Base-by-base conservation (phyloP, 306 rosid genomes). In the Quercus cerris region DNA sequence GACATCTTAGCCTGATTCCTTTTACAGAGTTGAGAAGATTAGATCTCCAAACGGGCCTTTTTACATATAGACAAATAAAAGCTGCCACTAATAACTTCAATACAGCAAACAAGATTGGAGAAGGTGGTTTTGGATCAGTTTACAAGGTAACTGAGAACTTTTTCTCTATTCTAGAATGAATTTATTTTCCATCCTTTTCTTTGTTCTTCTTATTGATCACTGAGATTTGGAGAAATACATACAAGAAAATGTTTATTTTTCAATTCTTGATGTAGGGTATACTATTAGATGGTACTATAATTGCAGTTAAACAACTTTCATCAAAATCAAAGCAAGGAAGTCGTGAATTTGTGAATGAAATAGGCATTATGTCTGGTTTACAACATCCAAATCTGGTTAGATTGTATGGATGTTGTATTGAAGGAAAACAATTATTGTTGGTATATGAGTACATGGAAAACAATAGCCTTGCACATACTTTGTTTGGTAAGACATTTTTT, bases 111-210 rank as follows among this genome's bases (percentile, higher is more conserved):
- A 89, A 83, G 85, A 73, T 91, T 33, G 97, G 92, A 55, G 92
- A 91, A 86, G 97, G 97, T 23, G 97, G 97, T 76, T 91, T 91
- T 88, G 97, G 97, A 83, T 81, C 84, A 41, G 94, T 91, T 70
- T 88, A 89, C 83, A 84, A 92, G 95, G 97, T 88, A 84, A 73
- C 56, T 51, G 55, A 59, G 70, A 77, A 59, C 15, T 20, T 70
- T 30, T 5, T 38, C 59, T 57, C 75, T 41, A 6, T 57, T 72
- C 56, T 15, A 76, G 54, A 0, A 46, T 46, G 54, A 9, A 10
- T 46, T 58, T 41, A 0, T 75, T 46, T 9, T 20, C 0, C 3
- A 18, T 72, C 28, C 4, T 46, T 46, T 46, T 46, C 54, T 0
- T 61, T 22, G 4, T 30, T 12, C 23, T 52, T 14, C 54, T 9